Percentiles rank a stretch among this genome's conserved stretches.
These are phyloP conservation scores for Daldinia loculata DNA, from an alignment of 495 filamentous ascomycete species.

Conservation along the genomic window DNA sequence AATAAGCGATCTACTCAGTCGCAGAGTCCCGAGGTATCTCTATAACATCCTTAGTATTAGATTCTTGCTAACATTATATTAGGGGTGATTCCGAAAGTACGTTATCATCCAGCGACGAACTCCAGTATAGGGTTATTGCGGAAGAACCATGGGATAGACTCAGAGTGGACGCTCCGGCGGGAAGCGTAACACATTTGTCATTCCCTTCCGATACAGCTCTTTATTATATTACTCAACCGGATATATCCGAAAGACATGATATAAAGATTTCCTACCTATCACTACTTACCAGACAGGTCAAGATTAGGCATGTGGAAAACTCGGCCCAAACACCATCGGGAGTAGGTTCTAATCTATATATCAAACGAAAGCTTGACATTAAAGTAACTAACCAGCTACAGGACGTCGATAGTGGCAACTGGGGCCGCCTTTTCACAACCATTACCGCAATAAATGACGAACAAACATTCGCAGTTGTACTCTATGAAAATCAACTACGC, in stretches of 20 bases:
- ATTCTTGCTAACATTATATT: not conserved
- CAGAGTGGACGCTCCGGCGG: constrained; percentile 35
- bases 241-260: constrained; percentile 24
- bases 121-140: not conserved
- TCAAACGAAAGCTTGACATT: not conserved
- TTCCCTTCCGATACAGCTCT: constrained; percentile 41
- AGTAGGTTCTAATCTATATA: constrained; percentile 16
- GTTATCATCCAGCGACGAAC: not conserved
- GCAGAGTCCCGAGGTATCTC: not conserved
- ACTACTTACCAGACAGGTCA: not conserved
- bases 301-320: constrained; percentile 7
- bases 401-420: constrained; percentile 42
- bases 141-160: not conserved
- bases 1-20: constrained; percentile 4
- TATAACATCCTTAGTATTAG: not conserved
- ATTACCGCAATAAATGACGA: constrained; percentile 38
- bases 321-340: constrained; percentile 1
- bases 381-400: constrained; percentile 6
- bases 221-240: constrained; percentile 43
- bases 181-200: constrained; percentile 39
- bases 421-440: constrained; percentile 46
- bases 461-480: constrained; percentile 43
- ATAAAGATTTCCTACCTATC: not conserved
- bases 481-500: constrained; percentile 42
- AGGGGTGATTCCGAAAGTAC: constrained; percentile 6